Conservation (phyloP, 179 eudicot genomes). For the Drosera spatulata region DNA sequence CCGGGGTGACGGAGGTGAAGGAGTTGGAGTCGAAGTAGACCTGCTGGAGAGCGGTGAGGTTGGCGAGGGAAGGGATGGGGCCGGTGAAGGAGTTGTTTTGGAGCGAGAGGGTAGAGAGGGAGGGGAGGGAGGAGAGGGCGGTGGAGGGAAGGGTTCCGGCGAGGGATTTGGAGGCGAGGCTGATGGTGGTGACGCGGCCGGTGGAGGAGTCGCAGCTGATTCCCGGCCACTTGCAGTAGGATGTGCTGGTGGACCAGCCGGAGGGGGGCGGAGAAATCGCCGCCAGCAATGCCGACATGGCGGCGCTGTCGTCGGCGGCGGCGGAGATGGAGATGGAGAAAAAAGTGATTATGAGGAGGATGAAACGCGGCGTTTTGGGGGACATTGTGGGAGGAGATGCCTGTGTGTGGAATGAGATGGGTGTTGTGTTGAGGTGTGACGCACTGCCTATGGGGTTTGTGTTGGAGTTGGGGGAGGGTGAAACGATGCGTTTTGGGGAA, state of each 20-base stretch:
- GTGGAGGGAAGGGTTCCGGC: slow-evolving; percentile 15
- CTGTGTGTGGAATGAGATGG: too few relatives aligned
- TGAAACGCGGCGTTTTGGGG: neutral
- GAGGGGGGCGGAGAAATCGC: slow-evolving; percentile 15
- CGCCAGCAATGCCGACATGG: slow-evolving; percentile 20
- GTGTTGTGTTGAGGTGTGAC: too few relatives aligned
- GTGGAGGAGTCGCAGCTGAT: slow-evolving; percentile 15
- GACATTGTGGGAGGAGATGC: too few relatives aligned
- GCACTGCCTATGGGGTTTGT: too few relatives aligned
- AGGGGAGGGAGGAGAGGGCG: slow-evolving; percentile 20
- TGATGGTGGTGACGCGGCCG: slow-evolving; percentile 21
- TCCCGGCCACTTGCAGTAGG: slow-evolving; percentile 25
- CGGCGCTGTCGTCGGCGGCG: slow-evolving; percentile 19
- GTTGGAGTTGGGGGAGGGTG: too few relatives aligned
- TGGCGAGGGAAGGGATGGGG: slow-evolving; percentile 22
- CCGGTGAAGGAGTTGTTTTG: slow-evolving; percentile 24
- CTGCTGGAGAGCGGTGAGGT: slow-evolving; percentile 13
- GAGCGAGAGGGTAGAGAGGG: slow-evolving; percentile 21
- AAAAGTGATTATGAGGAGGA: slow-evolving; percentile 5
- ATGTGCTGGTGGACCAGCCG: slow-evolving; percentile 14
- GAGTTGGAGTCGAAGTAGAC: slow-evolving; percentile 18
- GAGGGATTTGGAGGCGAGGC: slow-evolving; percentile 16
- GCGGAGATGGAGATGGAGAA: slow-evolving; percentile 6
- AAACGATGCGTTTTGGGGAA: too few relatives aligned
- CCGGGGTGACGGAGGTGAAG: slow-evolving; percentile 21